A percentile compares a stretch with the other conserved stretches of the same genome.
Conservation (phyloP, 768 basidiomycete species). For the Trametes villosa region DNA sequence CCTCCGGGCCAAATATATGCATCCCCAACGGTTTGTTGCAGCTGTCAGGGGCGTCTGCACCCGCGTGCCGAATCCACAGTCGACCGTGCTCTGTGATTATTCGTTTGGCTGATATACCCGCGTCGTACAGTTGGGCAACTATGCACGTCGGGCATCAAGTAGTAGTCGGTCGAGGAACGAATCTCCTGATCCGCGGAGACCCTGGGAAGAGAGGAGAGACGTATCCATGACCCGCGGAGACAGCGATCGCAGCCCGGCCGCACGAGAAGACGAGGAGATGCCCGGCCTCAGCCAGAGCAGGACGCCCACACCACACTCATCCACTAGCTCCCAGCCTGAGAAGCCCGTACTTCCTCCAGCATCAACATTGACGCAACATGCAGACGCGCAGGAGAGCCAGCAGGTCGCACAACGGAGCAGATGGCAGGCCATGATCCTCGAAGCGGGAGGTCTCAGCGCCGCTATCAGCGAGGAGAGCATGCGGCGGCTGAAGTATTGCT, state of each 20-base stretch:
- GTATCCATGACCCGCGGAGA: constrained; percentile 21
- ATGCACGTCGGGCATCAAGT: constrained; percentile 26
- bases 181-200: constrained; percentile 13
- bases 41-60: background rate
- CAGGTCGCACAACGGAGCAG: constrained; percentile 75
- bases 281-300: constrained; percentile 17
- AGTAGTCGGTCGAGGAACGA: constrained; percentile 21
- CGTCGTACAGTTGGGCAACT: constrained; percentile 25
- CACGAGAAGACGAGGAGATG: constrained; percentile 13
- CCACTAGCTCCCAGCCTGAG: constrained; percentile 15
- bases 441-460: constrained; percentile 86
- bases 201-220: constrained; percentile 17
- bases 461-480: constrained; percentile 92
- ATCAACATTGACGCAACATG: constrained; percentile 21
- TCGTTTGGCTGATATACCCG: background rate
- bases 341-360: constrained; percentile 19
- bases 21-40: background rate
- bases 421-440: constrained; percentile 83
- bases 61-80: too few species aligned
- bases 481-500: constrained; percentile 81
- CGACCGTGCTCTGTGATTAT: background rate
- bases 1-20: background rate
- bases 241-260: background rate
- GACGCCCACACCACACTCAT: constrained; percentile 24
- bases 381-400: constrained; percentile 35